phyloP scores from a whole-genome alignment of 2,329 filamentous ascomycete genomes.

The Colletotrichum lupini region DNA sequence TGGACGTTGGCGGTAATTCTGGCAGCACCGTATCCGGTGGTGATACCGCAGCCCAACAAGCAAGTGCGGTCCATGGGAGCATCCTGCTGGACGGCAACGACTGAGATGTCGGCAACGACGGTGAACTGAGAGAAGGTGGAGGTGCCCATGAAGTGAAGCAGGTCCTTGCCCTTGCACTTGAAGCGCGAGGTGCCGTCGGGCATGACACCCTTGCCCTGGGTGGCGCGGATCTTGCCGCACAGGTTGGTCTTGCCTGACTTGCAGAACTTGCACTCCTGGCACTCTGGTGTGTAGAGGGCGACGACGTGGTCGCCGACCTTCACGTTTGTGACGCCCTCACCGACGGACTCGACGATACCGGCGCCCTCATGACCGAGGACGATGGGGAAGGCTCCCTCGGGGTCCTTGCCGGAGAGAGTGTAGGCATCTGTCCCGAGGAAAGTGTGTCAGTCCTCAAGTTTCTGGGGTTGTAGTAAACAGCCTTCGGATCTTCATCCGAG shows the following conservation, averaged over 20 bases:
- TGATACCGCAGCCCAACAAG: constrained; percentile 97
- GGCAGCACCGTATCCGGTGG: constrained; percentile 96
- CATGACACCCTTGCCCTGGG: constrained; percentile 96
- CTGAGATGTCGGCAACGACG: constrained; percentile 97
- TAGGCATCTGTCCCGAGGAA: constrained; percentile 77
- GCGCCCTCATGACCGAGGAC: constrained; percentile 92
- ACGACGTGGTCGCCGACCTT: constrained; percentile 94
- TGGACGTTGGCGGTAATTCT: constrained; percentile 93
- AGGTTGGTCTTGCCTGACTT: constrained; percentile 99
- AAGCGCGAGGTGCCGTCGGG: constrained; percentile 96
- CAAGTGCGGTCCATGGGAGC: constrained; percentile 97
- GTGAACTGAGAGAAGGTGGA: constrained; percentile 99
- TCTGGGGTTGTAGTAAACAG: no score
- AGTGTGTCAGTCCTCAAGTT: no score
- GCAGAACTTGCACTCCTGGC: constrained; percentile 99
- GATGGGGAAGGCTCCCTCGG: constrained; percentile 92
- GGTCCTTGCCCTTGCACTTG: constrained; percentile 92
- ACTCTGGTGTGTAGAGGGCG: constrained; percentile 95
- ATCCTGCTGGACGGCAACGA: constrained; percentile 89
- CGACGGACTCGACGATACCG: constrained; percentile 91
- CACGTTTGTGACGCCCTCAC: constrained; percentile 93
- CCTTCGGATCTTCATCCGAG: constrained; percentile 2
- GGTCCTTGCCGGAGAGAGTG: constrained; percentile 95
- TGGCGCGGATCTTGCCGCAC: constrained; percentile 95
- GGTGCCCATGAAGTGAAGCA: constrained; percentile 99